phyloP scores from a whole-genome alignment of 176 grass and related monocot species.

The Hsuehochloa calcarea region DNA sequence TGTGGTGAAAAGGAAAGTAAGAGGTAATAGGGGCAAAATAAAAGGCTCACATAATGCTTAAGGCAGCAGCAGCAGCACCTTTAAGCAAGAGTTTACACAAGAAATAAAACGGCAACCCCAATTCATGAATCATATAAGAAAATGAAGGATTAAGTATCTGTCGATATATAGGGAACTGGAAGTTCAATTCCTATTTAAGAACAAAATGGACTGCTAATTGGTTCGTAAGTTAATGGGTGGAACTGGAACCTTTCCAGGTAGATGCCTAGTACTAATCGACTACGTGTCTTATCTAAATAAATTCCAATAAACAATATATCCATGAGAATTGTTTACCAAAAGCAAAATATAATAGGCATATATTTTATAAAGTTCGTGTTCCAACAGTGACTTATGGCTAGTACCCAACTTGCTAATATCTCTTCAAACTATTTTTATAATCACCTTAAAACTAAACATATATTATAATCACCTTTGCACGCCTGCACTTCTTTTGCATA shows the following conservation, averaged over 20 bases:
- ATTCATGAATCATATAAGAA: neutral
- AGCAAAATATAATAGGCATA: neutral
- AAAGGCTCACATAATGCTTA: neutral
- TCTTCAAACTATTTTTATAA: neutral
- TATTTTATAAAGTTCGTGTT: neutral
- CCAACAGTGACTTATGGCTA: neutral
- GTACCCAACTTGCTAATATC: neutral
- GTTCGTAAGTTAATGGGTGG: neutral
- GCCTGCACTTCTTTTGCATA: conserved; percentile 69
- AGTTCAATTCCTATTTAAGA: conserved; percentile 20
- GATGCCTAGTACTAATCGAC: neutral
- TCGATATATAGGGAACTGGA: neutral
- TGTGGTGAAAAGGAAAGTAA: conserved; percentile 53
- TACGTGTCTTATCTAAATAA: neutral
- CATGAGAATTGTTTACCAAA: neutral
- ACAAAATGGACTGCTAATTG: neutral
- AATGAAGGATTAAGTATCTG: neutral
- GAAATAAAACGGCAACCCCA: neutral
- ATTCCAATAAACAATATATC: neutral
- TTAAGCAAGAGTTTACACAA: neutral
- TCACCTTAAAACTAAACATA: neutral
- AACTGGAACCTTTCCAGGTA: neutral
- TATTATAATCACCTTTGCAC: conserved; percentile 68
- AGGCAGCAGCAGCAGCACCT: neutral
- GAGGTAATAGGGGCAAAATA: conserved; percentile 24